Percentiles rank a stretch among this genome's conserved stretches.
Conservation (phyloP, 257 asterid genomes). For the Fraxinus pennsylvanica region DNA sequence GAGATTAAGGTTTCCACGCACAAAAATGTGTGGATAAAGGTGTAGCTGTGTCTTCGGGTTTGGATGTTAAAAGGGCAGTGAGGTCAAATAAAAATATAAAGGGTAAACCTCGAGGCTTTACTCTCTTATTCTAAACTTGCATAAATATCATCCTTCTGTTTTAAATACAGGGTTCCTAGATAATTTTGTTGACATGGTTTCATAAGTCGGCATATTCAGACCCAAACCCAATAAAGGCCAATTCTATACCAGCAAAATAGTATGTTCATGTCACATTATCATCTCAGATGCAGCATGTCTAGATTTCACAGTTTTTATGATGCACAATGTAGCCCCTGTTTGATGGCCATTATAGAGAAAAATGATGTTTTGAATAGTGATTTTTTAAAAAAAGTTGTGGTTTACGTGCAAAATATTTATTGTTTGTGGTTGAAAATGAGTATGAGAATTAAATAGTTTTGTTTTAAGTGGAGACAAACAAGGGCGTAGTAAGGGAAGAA, state of each 20-base stretch:
- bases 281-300: not conserved
- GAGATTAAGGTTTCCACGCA: not conserved
- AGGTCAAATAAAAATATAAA: not conserved
- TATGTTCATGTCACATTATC: not conserved
- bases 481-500: too few species aligned
- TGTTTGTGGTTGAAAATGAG: too few species aligned
- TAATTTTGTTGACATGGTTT: not conserved
- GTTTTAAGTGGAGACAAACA: too few species aligned
- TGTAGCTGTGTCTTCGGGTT: not conserved
- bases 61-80: not conserved
- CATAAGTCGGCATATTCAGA: not conserved
- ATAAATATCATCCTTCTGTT: not conserved
- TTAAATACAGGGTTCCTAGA: not conserved
- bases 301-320: too few species aligned
- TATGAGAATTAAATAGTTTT: too few species aligned
- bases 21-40: too few species aligned
- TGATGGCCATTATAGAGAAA: too few species aligned
- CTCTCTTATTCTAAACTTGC: not conserved
- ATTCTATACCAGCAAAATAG: too few species aligned
- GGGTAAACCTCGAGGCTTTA: not conserved
- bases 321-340: too few species aligned
- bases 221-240: not conserved
- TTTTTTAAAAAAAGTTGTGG: too few species aligned
- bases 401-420: too few species aligned
- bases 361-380: too few species aligned